Base-by-base conservation (phyloP, 345 rosid species). In the Camelina neglecta region DNA sequence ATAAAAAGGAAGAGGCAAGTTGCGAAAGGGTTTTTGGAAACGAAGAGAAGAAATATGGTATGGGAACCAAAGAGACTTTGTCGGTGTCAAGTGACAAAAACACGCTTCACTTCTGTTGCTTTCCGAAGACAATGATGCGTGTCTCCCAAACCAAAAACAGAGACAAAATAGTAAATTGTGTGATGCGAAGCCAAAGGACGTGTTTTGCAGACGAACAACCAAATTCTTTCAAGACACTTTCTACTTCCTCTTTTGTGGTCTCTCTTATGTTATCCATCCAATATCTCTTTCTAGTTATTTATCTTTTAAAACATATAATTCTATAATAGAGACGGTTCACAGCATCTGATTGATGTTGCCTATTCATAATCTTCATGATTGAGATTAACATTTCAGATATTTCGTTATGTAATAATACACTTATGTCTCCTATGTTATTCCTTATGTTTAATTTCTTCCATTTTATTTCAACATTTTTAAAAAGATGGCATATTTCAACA, bases 91-190 rank as follows among this genome's bases (percentile, higher is more conserved):
- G 29, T 26, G 61, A 48, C 72, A 38, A 49, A 71, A 71, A 21
- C 41, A 41, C 15, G 76, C 76, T 60, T 69, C 59, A 24, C n/a
- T 54, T 24, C 35, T 36, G 72, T 77, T 71, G 75, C 71, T 71
- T 70, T 71, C 80, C 71, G 1, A 64, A 64, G 72, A 71, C 76
- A 64, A 57, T 71, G 72, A 77, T 65, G 54, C 49, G 65, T 65
- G 80, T 71, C 76, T 38, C 80, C 76, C 55, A 39, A 77, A 57
- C 72, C 45, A 76, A 76, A 47, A 65, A 77, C 80, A 77, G 16
- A 56, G 72, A 70, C 80, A 76, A 71, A 71, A 49, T 58, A 55
- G 67, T 49, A 58, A 39, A 21, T 58, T 77, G 72, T 66, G 76
- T 72, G 76, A 77, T 65, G 61, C 66, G 42, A 57, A 71, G 29